phyloP scores from a whole-genome alignment of 345 rosid species.

The Litchi chinensis region DNA sequence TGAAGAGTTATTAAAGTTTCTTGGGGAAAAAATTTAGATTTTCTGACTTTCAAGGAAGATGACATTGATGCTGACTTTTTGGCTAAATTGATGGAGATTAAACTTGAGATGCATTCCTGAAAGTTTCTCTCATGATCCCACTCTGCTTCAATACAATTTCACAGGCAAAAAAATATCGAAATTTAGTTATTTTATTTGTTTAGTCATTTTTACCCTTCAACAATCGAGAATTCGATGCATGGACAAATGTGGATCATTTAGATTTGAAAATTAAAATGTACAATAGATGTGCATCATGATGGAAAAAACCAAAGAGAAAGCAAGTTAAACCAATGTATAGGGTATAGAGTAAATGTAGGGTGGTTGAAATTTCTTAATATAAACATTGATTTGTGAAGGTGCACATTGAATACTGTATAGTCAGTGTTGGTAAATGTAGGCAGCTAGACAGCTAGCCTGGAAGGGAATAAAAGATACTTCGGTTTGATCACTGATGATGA shows the following conservation, averaged over 20 bases:
- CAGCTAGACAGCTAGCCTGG: not conserved
- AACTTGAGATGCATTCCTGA: not conserved
- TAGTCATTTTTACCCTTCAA: no score
- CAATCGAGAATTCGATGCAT: no score
- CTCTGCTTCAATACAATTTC: not conserved
- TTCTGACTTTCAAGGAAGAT: not conserved
- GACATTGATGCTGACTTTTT: constrained; percentile 8
- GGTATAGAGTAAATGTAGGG: not conserved
- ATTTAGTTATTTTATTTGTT: no score
- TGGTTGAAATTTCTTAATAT: constrained; percentile 6
- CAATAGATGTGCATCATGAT: no score
- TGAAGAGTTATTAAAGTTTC: not conserved
- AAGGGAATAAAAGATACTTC: not conserved
- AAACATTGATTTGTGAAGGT: not conserved
- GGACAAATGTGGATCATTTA: no score
- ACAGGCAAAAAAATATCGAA: no score
- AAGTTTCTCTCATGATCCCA: not conserved
- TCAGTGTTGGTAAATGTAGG: not conserved
- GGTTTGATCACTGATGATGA: not conserved
- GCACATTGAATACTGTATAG: not conserved
- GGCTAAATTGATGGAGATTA: not conserved
- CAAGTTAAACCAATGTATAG: not conserved
- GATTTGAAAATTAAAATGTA: no score
- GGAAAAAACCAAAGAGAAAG: not conserved
- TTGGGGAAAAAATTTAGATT: not conserved